phyloP scores from a whole-genome alignment of 2,329 filamentous ascomycete species.

The Neofusicoccum sp. region DNA sequence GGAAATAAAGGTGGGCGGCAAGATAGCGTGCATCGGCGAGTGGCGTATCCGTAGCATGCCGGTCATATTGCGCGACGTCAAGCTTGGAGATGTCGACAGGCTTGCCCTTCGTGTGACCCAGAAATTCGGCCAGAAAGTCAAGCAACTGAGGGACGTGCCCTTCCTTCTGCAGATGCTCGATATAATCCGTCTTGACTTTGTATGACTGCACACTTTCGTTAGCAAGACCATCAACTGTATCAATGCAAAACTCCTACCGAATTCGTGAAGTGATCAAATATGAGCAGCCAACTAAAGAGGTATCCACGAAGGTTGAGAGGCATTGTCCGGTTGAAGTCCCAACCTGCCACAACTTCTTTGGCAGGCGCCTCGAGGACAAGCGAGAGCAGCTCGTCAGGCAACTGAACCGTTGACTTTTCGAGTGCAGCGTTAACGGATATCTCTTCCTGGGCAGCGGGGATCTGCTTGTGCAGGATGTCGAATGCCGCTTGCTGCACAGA shows the following conservation, averaged over 20 bases:
- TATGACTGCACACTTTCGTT: constrained; percentile 55
- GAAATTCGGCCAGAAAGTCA: constrained; percentile 77
- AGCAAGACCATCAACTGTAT: constrained; percentile 22
- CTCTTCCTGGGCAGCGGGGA: constrained; percentile 76
- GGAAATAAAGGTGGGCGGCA: constrained; percentile 81
- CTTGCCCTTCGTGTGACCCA: constrained; percentile 73
- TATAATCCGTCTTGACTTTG: constrained; percentile 79
- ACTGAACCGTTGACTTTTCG: constrained; percentile 67
- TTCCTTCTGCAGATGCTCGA: constrained; percentile 72
- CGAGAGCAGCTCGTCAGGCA: constrained; percentile 83
- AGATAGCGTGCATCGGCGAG: constrained; percentile 75
- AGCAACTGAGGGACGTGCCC: constrained; percentile 68
- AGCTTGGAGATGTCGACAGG: constrained; percentile 70
- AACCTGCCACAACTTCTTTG: constrained; percentile 64
- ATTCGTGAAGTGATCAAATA: constrained; percentile 80
- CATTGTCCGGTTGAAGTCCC: constrained; percentile 63
- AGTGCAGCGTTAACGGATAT: constrained; percentile 74
- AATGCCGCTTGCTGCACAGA: constrained; percentile 79
- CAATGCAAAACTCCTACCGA: constrained; percentile 49
- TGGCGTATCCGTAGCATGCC: constrained; percentile 39
- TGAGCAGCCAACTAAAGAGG: constrained; percentile 81
- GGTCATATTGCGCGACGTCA: constrained; percentile 60
- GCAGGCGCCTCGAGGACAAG: constrained; percentile 77
- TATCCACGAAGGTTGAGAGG: constrained; percentile 73
- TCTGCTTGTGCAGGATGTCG: constrained; percentile 72